A percentile compares a stretch with the other conserved stretches of the same genome.
These are phyloP conservation scores for Porcisia hertigi DNA, from an alignment of 208 protist genomes.

Conservation along the genomic window DNA sequence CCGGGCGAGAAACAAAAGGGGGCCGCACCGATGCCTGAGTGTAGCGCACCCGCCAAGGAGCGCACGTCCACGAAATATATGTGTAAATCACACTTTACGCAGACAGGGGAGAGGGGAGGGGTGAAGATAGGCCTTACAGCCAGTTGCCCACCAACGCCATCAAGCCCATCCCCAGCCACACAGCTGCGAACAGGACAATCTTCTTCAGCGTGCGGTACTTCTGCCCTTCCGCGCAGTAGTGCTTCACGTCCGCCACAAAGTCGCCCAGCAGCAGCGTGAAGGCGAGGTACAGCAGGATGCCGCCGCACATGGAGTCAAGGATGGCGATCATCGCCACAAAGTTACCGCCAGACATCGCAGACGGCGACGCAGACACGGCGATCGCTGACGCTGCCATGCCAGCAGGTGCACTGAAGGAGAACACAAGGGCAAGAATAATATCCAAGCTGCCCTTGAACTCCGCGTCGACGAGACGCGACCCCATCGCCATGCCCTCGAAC, in stretches of 20 bases:
- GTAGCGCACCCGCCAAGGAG: background rate
- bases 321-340: conserved; percentile 51
- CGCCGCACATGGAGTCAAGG: conserved; percentile 58
- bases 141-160: conserved; percentile 57
- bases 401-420: conserved; percentile 47
- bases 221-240: conserved; percentile 25
- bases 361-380: conserved; percentile 29
- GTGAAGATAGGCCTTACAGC: too few species aligned
- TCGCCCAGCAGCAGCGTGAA: conserved; percentile 67
- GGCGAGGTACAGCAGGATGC: conserved; percentile 73
- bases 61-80: background rate
- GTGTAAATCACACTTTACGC: background rate
- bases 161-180: conserved; percentile 50
- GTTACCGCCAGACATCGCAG: conserved; percentile 33
- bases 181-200: conserved; percentile 25
- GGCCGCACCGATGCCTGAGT: background rate
- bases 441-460: conserved; percentile 42
- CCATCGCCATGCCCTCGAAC: conserved; percentile 77
- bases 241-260: conserved; percentile 42
- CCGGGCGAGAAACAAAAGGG: background rate
- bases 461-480: conserved; percentile 62
- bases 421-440: conserved; percentile 38
- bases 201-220: conserved; percentile 11
- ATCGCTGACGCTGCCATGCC: conserved; percentile 39
- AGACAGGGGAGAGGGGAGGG: background rate